phyloP scores from a whole-genome alignment of 2,329 filamentous ascomycete species.

The Bertia moriformis region DNA sequence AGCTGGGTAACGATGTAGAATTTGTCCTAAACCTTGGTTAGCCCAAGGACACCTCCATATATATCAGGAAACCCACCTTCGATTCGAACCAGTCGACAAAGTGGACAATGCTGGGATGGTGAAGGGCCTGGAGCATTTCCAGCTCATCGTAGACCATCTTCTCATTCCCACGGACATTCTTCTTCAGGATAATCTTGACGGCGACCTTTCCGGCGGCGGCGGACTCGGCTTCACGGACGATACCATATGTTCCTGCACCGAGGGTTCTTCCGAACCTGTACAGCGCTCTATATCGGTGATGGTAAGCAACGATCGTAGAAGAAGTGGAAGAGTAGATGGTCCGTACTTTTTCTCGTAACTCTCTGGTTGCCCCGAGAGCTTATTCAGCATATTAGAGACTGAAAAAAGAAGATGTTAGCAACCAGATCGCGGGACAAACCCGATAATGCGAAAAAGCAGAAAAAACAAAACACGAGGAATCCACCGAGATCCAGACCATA shows the following conservation, averaged over 20 bases:
- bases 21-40: slow-evolving; percentile 59
- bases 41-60: slow-evolving; percentile 2
- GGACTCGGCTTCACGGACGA: slow-evolving; percentile 86
- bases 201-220: slow-evolving; percentile 66
- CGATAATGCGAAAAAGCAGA: not conserved
- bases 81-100: slow-evolving; percentile 99
- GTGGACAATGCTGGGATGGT: slow-evolving; percentile 89
- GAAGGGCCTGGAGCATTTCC: slow-evolving; percentile 76
- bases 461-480: not conserved
- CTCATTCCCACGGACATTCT: slow-evolving; percentile 96
- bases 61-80: slow-evolving; percentile 41
- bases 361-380: slow-evolving; percentile 89
- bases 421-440: not conserved
- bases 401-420: not conserved
- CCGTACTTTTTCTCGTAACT: slow-evolving; percentile 95
- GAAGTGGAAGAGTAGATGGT: not conserved
- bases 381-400: slow-evolving; percentile 43
- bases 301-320: not conserved
- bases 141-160: slow-evolving; percentile 98
- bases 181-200: slow-evolving; percentile 98
- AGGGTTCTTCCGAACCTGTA: slow-evolving; percentile 89
- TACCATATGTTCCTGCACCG: slow-evolving; percentile 93
- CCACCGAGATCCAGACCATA: no score
- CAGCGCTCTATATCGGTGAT: slow-evolving; percentile 45
- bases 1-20: slow-evolving; percentile 98